Percentiles rank a stretch among this genome's conserved stretches.
Evolutionary conservation across 768 basidiomycete species (phyloP).

Genomic region (Panaeolus cyanescens): DNA sequence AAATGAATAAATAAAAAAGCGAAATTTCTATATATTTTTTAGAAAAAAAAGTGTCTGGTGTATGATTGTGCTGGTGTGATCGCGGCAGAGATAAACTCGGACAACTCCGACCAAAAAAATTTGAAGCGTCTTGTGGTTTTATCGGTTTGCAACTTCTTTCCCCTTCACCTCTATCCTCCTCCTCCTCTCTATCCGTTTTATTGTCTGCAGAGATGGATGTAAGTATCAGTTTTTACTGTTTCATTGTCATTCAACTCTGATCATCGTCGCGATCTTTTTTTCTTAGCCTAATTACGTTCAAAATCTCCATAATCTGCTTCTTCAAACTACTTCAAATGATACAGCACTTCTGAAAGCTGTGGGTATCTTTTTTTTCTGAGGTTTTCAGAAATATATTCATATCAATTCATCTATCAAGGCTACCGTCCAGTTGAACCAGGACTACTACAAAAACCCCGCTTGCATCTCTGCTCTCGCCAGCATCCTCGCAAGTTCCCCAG

Average conservation of each 20-base stretch:
- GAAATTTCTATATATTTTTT: not conserved
- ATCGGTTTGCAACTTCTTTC: not conserved
- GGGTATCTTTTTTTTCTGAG: slow-evolving; percentile 32
- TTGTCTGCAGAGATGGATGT: slow-evolving; percentile 50
- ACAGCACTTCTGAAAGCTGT: slow-evolving; percentile 89
- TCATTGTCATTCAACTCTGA: slow-evolving; percentile 13
- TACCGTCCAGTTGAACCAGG: slow-evolving; percentile 86
- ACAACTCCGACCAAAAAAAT: slow-evolving; percentile 63
- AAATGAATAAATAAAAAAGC: not conserved
- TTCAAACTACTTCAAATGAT: slow-evolving; percentile 86
- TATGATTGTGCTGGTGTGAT: not conserved
- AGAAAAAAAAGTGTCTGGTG: not conserved
- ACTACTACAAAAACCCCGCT: slow-evolving; percentile 88
- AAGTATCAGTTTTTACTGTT: slow-evolving; percentile 22
- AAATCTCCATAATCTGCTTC: slow-evolving; percentile 80
- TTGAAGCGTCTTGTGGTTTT: slow-evolving; percentile 28
- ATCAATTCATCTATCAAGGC: slow-evolving; percentile 52
- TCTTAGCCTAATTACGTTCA: slow-evolving; percentile 72
- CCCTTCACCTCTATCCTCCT: slow-evolving; percentile 7
- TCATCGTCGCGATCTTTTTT: slow-evolving; percentile 20
- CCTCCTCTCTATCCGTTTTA: slow-evolving; percentile 8
- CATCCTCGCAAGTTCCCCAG: slow-evolving; percentile 84
- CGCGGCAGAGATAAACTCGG: slow-evolving; percentile 35
- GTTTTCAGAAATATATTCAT: slow-evolving; percentile 6
- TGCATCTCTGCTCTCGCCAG: slow-evolving; percentile 91